These are phyloP conservation scores for Xerocomellus chrysenteron DNA, from an alignment of 768 basidiomycete genomes.

Conservation along the genomic window DNA sequence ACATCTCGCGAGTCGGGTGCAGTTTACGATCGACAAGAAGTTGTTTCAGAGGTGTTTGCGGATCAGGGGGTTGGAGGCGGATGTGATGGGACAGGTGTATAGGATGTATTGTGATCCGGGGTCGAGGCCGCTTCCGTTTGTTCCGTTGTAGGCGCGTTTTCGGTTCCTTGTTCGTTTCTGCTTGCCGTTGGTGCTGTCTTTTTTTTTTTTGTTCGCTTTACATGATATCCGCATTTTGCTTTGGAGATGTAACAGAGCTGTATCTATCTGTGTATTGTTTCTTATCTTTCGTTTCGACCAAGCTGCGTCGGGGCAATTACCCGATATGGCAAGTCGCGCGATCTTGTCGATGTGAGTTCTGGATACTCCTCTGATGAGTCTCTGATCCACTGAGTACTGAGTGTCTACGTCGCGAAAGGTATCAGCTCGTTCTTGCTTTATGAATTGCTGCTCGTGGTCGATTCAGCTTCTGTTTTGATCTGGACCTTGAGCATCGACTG, in stretches of 20 bases:
- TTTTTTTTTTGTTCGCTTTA: not conserved
- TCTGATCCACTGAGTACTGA: no score
- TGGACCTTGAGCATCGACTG: no score
- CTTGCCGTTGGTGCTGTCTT: not conserved
- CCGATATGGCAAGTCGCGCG: no score
- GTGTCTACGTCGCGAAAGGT: no score
- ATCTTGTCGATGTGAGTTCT: no score
- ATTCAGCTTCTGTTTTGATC: no score
- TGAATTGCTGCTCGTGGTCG: no score
- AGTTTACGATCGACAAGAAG: conserved; percentile 71
- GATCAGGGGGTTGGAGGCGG: conserved; percentile 61
- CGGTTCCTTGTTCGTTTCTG: not conserved
- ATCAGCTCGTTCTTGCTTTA: no score
- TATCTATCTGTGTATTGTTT: conserved; percentile 26
- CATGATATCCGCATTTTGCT: conserved; percentile 18
- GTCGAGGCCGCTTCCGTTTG: conserved; percentile 17
- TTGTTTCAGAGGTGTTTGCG: conserved; percentile 74
- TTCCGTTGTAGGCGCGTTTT: conserved; percentile 17
- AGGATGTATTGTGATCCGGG: conserved; percentile 35
- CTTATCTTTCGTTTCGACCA: not conserved
- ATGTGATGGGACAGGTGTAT: conserved; percentile 50
- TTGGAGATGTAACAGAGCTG: conserved; percentile 18
- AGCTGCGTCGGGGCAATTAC: no score
- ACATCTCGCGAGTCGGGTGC: conserved; percentile 72
- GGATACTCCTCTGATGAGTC: no score